These are phyloP conservation scores for Powellomyces hirtus DNA, from an alignment of 192 early-diverging fungal species.

Conservation along the genomic window DNA sequence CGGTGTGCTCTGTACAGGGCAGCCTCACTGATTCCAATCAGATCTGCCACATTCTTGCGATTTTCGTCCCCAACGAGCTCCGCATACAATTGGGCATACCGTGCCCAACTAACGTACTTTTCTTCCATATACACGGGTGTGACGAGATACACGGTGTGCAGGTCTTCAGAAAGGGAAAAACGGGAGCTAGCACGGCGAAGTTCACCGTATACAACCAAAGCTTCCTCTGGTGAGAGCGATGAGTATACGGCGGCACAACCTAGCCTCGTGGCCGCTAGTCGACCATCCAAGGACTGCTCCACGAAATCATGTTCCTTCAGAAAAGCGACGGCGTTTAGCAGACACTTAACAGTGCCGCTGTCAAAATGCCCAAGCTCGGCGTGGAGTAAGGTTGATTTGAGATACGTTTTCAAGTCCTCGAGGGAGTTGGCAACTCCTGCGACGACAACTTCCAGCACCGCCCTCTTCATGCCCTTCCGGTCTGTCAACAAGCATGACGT, in stretches of 20 bases:
- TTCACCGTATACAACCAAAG: conserved; percentile 33
- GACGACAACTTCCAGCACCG: conserved; percentile 40
- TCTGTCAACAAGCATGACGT: conserved; percentile 37
- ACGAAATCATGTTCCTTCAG: not conserved
- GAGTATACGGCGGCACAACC: conserved; percentile 35
- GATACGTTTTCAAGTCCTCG: conserved; percentile 13
- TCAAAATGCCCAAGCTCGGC: not conserved
- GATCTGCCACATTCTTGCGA: conserved; percentile 7
- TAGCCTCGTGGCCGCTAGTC: conserved; percentile 10
- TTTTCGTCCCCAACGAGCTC: not conserved
- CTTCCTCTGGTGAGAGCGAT: conserved; percentile 37
- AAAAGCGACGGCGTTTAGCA: not conserved
- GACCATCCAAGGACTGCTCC: not conserved
- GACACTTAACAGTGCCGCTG: not conserved
- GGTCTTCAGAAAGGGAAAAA: conserved; percentile 43
- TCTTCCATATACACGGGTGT: conserved; percentile 24
- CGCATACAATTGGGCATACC: not conserved
- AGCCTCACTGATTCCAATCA: conserved; percentile 7
- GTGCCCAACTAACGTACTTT: not conserved
- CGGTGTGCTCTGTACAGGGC: not conserved
- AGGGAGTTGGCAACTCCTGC: conserved; percentile 23
- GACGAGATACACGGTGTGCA: conserved; percentile 17
- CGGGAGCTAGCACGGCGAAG: conserved; percentile 14
- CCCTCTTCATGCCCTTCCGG: conserved; percentile 42
- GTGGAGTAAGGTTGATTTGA: conserved; percentile 1